phyloP scores from a whole-genome alignment of 2,329 filamentous ascomycete genomes.

The Colletotrichum ledebouriae region DNA sequence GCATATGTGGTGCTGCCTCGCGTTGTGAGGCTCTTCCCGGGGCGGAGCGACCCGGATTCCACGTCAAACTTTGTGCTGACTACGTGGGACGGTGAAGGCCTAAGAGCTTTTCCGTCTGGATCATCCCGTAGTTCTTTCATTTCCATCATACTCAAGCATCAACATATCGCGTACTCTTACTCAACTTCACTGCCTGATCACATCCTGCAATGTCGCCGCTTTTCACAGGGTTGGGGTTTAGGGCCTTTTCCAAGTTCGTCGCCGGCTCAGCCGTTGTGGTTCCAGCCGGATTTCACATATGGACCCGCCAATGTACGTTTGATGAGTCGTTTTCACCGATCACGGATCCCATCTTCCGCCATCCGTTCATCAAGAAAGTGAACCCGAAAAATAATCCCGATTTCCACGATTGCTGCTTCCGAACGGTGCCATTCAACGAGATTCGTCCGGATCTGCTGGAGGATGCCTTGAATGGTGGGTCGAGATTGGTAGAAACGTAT shows the following conservation, averaged over 20 bases:
- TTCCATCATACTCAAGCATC: no score
- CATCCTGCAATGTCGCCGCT: slow-evolving; percentile 12
- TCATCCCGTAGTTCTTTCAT: no score
- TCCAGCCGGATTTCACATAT: slow-evolving; percentile 36
- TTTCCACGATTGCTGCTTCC: slow-evolving; percentile 32
- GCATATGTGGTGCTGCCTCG: neutral
- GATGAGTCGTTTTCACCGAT: slow-evolving; percentile 30
- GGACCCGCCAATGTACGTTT: slow-evolving; percentile 37
- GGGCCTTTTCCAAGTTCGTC: slow-evolving; percentile 11
- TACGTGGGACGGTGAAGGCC: neutral
- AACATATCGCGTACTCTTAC: no score
- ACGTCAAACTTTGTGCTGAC: neutral
- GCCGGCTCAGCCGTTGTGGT: slow-evolving; percentile 13
- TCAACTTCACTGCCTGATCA: no score
- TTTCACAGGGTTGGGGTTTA: neutral
- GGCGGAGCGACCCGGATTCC: neutral
- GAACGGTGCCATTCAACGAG: slow-evolving; percentile 15
- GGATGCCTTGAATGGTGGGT: slow-evolving; percentile 31
- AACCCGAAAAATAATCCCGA: slow-evolving; percentile 23
- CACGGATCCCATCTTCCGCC: slow-evolving; percentile 19
- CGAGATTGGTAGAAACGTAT: slow-evolving; percentile 36
- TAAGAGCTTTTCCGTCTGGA: neutral
- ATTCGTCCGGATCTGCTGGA: slow-evolving; percentile 36
- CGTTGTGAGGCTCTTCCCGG: neutral
- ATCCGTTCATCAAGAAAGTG: slow-evolving; percentile 22